phyloP scores from a whole-genome alignment of 2,329 filamentous ascomycete genomes.

The Dactylonectria estremocensis region DNA sequence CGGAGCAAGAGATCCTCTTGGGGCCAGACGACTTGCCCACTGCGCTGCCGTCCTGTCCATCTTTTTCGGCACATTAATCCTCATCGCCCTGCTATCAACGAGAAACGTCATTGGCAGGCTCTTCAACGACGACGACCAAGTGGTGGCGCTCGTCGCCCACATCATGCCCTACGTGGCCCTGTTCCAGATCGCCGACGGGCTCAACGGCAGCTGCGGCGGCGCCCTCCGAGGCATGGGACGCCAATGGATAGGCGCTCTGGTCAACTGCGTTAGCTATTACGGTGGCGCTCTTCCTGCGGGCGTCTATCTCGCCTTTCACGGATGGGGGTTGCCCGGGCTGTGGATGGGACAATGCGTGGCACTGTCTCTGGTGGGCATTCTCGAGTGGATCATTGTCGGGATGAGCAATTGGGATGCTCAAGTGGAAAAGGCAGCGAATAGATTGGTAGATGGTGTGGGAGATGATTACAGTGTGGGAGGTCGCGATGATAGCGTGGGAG shows the following conservation, averaged over 20 bases:
- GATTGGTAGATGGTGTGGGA: constrained; percentile 40
- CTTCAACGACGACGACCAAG: constrained; percentile 84
- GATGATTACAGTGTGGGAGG: constrained; percentile 7
- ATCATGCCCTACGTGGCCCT: constrained; percentile 90
- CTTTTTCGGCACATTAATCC: constrained; percentile 76
- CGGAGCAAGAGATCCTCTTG: constrained; percentile 75
- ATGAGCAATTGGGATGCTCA: constrained; percentile 79
- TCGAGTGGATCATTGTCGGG: constrained; percentile 86
- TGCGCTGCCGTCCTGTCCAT: constrained; percentile 82
- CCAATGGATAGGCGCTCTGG: constrained; percentile 86
- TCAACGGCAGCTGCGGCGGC: constrained; percentile 89
- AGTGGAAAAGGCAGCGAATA: constrained; percentile 45
- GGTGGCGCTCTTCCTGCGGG: constrained; percentile 85
- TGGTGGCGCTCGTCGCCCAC: constrained; percentile 79
- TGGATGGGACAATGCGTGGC: constrained; percentile 90
- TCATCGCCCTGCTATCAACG: constrained; percentile 78
- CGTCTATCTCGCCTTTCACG: constrained; percentile 88
- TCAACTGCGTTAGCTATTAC: constrained; percentile 90
- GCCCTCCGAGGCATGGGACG: constrained; percentile 86
- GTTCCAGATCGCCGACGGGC: constrained; percentile 90
- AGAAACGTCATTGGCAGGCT: constrained; percentile 82
- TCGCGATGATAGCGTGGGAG: constrained; percentile 17
- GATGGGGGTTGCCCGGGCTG: constrained; percentile 84
- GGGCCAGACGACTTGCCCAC: constrained; percentile 81
- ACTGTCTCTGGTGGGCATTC: constrained; percentile 82